These are phyloP conservation scores for Speleostelium caveatum DNA, from an alignment of 78 protist genomes.

Conservation along the genomic window DNA sequence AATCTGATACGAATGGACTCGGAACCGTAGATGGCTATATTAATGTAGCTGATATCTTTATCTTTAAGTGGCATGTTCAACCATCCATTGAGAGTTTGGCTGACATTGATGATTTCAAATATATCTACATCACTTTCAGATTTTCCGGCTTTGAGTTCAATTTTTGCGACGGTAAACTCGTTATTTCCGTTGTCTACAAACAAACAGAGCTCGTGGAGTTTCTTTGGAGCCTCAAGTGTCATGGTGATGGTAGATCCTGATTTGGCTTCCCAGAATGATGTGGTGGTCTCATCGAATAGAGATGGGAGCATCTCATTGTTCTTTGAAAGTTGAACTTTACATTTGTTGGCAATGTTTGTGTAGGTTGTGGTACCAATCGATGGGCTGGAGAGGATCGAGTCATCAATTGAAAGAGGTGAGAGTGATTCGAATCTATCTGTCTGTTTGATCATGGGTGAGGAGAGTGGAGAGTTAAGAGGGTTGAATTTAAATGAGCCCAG, in stretches of 20 bases:
- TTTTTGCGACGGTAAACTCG: not conserved
- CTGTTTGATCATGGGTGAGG: not conserved
- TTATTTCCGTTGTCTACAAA: constrained; percentile 23
- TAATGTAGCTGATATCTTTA: not conserved
- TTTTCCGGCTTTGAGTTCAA: constrained; percentile 17
- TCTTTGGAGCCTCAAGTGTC: not conserved
- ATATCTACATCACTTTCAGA: not conserved
- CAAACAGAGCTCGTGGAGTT: constrained; percentile 3
- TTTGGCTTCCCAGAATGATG: constrained; percentile 63
- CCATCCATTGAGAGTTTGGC: not conserved
- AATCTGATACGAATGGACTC: constrained; percentile 36
- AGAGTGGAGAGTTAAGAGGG: not conserved
- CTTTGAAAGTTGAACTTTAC: constrained; percentile 34
- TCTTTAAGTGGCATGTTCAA: constrained; percentile 20
- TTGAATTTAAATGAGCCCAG: too few relatives aligned
- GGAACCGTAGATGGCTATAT: constrained; percentile 1
- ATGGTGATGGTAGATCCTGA: not conserved
- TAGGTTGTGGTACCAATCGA: constrained; percentile 5
- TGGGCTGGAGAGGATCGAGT: not conserved
- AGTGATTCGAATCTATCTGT: not conserved
- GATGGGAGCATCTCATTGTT: constrained; percentile 68
- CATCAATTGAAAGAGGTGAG: not conserved
- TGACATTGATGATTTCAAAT: not conserved
- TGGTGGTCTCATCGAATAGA: constrained; percentile 59
- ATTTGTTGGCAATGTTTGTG: constrained; percentile 45